Evolutionary conservation across 78 protist genomes (phyloP).

Genomic region (Cavenderia fasciculata): DNA sequence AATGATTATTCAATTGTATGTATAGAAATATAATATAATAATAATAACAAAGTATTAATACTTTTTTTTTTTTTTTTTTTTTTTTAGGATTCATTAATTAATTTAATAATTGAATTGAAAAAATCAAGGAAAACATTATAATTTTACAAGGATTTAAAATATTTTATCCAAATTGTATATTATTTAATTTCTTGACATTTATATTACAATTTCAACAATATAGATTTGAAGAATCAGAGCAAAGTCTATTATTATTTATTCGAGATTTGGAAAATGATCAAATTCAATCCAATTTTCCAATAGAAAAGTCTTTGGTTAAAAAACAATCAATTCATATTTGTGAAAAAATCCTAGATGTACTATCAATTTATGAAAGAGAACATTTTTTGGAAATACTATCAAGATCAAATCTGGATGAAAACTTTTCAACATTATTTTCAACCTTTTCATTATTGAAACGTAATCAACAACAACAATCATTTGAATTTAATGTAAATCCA

Average conservation of each 20-base stretch:
- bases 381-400: conserved; percentile 35
- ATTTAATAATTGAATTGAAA: conserved; percentile 2
- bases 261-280: background rate
- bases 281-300: background rate
- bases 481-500: conserved; percentile 64
- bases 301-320: too few relatives aligned
- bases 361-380: conserved; percentile 46
- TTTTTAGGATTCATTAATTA: background rate
- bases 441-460: conserved; percentile 46
- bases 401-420: conserved; percentile 1
- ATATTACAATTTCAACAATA: conserved; percentile 59
- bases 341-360: conserved; percentile 24
- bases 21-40: too few relatives aligned
- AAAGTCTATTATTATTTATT: conserved; percentile 18
- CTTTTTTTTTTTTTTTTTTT: background rate
- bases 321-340: conserved; percentile 37
- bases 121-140: conserved; percentile 54
- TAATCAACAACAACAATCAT: conserved; percentile 12
- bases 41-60: too few relatives aligned
- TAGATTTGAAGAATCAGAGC: conserved; percentile 67
- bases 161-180: conserved; percentile 27
- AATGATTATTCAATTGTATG: too few relatives aligned
- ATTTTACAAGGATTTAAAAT: conserved; percentile 54
- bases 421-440: conserved; percentile 37
- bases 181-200: conserved; percentile 27